Base-by-base conservation (phyloP, 2,329 filamentous ascomycete genomes). In the Aspergillus aculeatus region DNA sequence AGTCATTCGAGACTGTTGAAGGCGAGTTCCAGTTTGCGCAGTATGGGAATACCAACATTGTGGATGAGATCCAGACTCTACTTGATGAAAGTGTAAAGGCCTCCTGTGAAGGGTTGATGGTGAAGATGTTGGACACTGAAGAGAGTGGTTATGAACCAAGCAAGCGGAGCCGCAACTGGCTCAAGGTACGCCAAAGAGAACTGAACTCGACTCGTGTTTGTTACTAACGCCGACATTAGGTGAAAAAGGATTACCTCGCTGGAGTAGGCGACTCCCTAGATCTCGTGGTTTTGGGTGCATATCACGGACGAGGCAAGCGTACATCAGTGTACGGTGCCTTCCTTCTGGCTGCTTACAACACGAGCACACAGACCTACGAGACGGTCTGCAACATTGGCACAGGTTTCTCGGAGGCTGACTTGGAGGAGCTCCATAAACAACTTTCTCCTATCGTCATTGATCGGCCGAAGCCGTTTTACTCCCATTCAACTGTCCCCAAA, bases 311-410 rank as follows among this genome's bases (percentile, higher is more conserved):
- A 73, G 95, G 95, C 68, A 99, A 98, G 80, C 92, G 95, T 61
- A 97, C 95, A 0, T 94, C 90, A 0, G 92, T 96, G 59, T 99
- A 97, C 73, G 95, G 95, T 59, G 93, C 95, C 6, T 99, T 99
- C 82, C 83, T 98, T 16, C 85, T 99, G 4, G 95, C 94, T 5
- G 97, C 94, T 77, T 96, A 96, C 81, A 98, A 97, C 75, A 80
- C 89, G 0, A 82, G 77, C 54, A 86, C 84, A 1, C 91, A 99
- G 62, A 87, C 82, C 1, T 99, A 96, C 79, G 95, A 99, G 77
- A 96, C 92, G 0, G 88, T 99, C 2, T 99, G 95, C 85, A 99
- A 99, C 76, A 98, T 99, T 69, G 95, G 95, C 66, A 99, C 95
- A 0, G 95, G 95, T 2, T 99, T 99, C 78, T 94, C 89, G 0